A percentile compares a stretch with the other conserved stretches of the same genome.
phyloP scores from a whole-genome alignment of 2,329 filamentous ascomycete species.

The Ascomycota sp. region DNA sequence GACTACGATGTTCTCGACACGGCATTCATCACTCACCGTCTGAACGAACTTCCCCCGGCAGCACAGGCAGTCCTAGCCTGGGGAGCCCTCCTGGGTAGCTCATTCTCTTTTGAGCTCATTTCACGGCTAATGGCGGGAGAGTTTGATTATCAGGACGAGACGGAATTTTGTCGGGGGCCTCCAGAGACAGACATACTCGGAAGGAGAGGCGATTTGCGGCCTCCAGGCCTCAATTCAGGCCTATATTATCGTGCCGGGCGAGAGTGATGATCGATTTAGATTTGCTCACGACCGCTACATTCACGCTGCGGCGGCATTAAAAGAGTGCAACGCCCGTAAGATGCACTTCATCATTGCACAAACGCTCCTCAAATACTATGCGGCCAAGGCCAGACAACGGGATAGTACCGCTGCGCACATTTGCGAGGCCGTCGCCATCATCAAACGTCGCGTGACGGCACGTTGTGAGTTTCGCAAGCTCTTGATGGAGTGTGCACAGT shows the following conservation, averaged over 20 bases:
- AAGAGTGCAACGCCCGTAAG: slow-evolving; percentile 46
- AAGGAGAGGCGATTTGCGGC: slow-evolving; percentile 51
- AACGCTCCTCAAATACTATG: slow-evolving; percentile 53
- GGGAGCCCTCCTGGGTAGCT: slow-evolving; percentile 64
- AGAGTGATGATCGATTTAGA: slow-evolving; percentile 68
- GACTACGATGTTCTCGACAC: slow-evolving; percentile 65
- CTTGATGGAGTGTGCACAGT: slow-evolving; percentile 58
- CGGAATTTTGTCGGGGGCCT: slow-evolving; percentile 8
- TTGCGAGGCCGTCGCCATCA: slow-evolving; percentile 54
- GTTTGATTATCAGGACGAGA: slow-evolving; percentile 40
- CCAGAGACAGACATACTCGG: slow-evolving; percentile 24
- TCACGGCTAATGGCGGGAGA: slow-evolving; percentile 58
- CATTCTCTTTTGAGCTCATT: slow-evolving; percentile 68
- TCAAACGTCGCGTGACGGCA: slow-evolving; percentile 41
- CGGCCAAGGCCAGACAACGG: slow-evolving; percentile 36
- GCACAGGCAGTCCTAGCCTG: slow-evolving; percentile 68
- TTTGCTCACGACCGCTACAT: slow-evolving; percentile 82
- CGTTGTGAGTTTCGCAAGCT: slow-evolving; percentile 53
- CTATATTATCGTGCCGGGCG: slow-evolving; percentile 63
- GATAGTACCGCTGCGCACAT: slow-evolving; percentile 69
- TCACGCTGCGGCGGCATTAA: slow-evolving; percentile 49
- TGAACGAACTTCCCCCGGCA: slow-evolving; percentile 54
- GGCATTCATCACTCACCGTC: slow-evolving; percentile 59
- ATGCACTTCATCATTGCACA: slow-evolving; percentile 88
- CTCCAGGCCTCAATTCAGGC: slow-evolving; percentile 66